Evolutionary conservation across 208 protist genomes (phyloP).

Genomic region (Trypanosomatidae sp.): DNA sequence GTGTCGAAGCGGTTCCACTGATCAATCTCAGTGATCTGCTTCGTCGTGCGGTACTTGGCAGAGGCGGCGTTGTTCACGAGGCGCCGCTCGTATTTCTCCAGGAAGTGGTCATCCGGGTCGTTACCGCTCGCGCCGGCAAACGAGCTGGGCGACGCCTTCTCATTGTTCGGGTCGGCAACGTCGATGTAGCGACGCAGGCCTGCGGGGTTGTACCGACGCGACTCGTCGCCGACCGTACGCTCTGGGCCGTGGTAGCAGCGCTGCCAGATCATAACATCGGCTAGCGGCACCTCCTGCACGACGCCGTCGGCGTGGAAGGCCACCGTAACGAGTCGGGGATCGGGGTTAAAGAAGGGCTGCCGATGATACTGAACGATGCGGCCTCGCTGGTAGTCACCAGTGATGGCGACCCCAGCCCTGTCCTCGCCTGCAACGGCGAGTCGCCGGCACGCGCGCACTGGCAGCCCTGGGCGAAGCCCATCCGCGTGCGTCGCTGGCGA

Average conservation of each 20-base stretch:
- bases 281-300: conserved; percentile 63
- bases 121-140: background rate
- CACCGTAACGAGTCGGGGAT: conserved; percentile 76
- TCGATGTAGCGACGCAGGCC: conserved; percentile 81
- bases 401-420: conserved; percentile 10
- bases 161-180: conserved; percentile 75
- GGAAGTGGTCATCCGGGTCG: conserved; percentile 63
- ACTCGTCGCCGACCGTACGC: conserved; percentile 78
- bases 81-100: conserved; percentile 82
- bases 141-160: conserved; percentile 24
- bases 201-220: conserved; percentile 59
- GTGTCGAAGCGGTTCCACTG: conserved; percentile 74
- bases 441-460: conserved; percentile 69
- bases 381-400: conserved; percentile 70
- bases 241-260: conserved; percentile 80
- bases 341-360: conserved; percentile 89
- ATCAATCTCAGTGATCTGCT: conserved; percentile 89
- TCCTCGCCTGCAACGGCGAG: conserved; percentile 13
- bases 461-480: conserved; percentile 61
- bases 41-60: conserved; percentile 65
- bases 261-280: conserved; percentile 86
- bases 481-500: conserved; percentile 87
- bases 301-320: conserved; percentile 60
- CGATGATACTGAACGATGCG: conserved; percentile 61
- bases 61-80: conserved; percentile 6